Percentiles rank a stretch among this genome's conserved stretches.
Evolutionary conservation across 768 basidiomycete species (phyloP).

Genomic region (Roridomyces roridus): DNA sequence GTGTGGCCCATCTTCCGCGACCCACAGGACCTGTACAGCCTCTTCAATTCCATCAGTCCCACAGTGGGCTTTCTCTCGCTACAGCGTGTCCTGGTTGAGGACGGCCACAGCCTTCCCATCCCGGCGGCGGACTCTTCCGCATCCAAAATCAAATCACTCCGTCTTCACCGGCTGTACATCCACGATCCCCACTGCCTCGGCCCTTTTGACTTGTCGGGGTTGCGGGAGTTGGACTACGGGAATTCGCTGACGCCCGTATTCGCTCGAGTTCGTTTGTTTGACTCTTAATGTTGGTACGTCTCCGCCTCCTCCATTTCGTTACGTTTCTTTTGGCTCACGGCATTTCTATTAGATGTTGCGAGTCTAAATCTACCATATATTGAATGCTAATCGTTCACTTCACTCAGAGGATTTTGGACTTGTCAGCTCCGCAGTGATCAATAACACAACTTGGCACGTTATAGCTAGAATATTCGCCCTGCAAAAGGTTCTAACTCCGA

Average conservation of each 20-base stretch:
- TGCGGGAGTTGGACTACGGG: neutral
- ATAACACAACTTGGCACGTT: too few species aligned
- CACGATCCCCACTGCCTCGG: neutral
- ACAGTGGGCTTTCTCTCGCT: neutral
- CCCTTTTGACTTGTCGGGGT: constrained; percentile 1
- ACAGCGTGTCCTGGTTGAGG: neutral
- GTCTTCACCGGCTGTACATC: neutral
- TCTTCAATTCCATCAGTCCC: neutral
- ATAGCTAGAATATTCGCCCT: too few species aligned
- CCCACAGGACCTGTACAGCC: neutral
- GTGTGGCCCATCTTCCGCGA: neutral
- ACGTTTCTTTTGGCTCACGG: neutral
- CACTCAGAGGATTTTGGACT: too few species aligned
- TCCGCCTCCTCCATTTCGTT: too few species aligned
- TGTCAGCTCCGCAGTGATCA: too few species aligned
- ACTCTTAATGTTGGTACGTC: constrained; percentile 5
- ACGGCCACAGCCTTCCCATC: neutral
- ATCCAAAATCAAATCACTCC: neutral
- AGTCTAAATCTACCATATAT: too few species aligned
- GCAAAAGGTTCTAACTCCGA: too few species aligned
- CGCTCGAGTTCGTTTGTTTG: neutral
- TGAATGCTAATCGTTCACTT: too few species aligned
- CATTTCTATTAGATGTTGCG: neutral
- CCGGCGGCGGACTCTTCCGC: neutral
- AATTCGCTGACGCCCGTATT: neutral